Base-by-base conservation (phyloP, 1,284 basidiomycete species). In the Ceratobasidium theobromae region DNA sequence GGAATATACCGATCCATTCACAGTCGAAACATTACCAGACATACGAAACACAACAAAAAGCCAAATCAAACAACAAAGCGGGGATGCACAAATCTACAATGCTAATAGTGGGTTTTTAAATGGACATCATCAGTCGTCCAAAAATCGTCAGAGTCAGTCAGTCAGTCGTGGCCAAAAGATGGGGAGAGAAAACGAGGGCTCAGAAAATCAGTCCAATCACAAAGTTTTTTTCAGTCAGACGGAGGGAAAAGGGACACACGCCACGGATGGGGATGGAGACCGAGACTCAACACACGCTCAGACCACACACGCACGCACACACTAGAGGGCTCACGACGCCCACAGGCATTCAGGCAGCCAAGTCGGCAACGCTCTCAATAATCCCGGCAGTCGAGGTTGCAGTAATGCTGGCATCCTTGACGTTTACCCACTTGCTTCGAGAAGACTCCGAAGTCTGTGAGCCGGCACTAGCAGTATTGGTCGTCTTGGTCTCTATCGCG, bases 381-480 rank as follows among this genome's bases (percentile, higher is more conserved):
- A 65, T 62, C 18, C 41, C 43, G 6, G 62, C 38, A 25, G 52
- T 69, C 12, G 69, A 66, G n/a, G 64, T 65, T 1, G 68, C 54
- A 3, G 54, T 64, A 28, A 58, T 67, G 33, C 60, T 49, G n/a
- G 65, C 40, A 21, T 54, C 40, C 53, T 65, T 55, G 53, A 58
- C 53, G 41, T 57, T 62, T 16, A 67, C 68, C 53, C 55, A 53
- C 51, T 67, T 62, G 58, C 49, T 52, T 3, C 27, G 27, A 28
- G 49, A 38, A 38, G 35, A n/a, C 49, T 18, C 66, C 33, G 67
- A 57, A 27, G 49, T 66, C 21, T 67, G 43, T 23, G 66, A 51
- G 4, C 65, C 58, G 35, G 68, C 35, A 51, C 45, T 46, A 16
- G 60, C 53, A 23, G 23, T 45, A 35, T 52, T 46, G 21, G 21